phyloP scores from a whole-genome alignment of 75 land plant species.

The Cryptomeria japonica region DNA sequence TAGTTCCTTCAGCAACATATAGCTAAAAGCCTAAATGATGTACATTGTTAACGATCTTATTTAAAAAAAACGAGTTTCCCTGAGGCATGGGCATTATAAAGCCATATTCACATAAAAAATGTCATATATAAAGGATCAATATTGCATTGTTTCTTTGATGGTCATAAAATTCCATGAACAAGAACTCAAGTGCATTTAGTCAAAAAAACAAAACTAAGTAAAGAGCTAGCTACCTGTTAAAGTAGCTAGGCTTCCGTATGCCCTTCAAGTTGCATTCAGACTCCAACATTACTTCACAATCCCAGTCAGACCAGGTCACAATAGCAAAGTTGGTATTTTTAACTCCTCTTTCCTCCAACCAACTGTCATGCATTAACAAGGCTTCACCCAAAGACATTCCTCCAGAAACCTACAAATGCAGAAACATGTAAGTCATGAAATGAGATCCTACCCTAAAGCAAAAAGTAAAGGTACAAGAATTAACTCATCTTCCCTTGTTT shows the following conservation, averaged over 20 bases:
- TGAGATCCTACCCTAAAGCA: neutral
- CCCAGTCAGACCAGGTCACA: conserved; percentile 98
- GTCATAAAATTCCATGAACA: neutral
- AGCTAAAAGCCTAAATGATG: neutral
- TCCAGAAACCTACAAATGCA: conserved; percentile 59
- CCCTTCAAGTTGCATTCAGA: conserved; percentile 82
- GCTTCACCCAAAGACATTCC: conserved; percentile 84
- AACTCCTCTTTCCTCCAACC: conserved; percentile 90
- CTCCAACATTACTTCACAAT: conserved; percentile 86
- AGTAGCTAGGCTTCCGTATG: conserved; percentile 81
- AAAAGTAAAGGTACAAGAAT: neutral
- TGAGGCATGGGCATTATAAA: neutral
- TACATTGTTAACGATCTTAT: neutral
- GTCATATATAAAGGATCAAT: too few relatives aligned
- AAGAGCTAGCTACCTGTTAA: conserved; percentile 63
- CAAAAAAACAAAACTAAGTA: neutral
- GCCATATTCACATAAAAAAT: neutral
- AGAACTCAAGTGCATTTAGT: neutral
- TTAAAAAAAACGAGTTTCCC: neutral
- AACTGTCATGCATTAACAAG: conserved; percentile 80
- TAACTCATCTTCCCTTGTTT: neutral
- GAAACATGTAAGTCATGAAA: conserved; percentile 1
- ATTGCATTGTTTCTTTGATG: neutral
- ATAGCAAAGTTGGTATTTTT: conserved; percentile 83
- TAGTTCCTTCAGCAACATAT: neutral